phyloP scores from a whole-genome alignment of 352 stramenopile species.

The Thraustochytrium striatum region DNA sequence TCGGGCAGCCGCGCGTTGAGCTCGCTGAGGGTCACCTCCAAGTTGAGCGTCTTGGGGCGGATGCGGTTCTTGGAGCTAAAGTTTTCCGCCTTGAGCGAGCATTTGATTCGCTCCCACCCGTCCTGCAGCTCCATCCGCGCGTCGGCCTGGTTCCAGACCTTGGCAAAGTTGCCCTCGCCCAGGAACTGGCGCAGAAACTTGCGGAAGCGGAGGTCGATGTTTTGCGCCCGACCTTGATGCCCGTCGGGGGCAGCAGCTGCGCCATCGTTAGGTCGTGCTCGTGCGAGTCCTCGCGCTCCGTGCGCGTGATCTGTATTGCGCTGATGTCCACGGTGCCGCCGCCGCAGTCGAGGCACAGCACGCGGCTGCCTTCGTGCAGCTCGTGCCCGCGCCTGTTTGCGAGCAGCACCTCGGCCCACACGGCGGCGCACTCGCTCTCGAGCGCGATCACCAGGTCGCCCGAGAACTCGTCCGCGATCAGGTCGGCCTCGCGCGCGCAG shows the following conservation, averaged over 20 bases:
- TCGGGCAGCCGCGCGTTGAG: neutral
- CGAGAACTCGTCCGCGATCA: slow-evolving; percentile 37
- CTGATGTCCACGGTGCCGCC: slow-evolving; percentile 38
- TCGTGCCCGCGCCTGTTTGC: no score
- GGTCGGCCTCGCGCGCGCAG: neutral
- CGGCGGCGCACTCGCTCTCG: slow-evolving; percentile 42
- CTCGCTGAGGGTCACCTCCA: slow-evolving; percentile 31
- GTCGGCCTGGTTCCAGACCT: neutral
- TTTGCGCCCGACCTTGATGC: neutral
- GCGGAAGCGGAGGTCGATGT: slow-evolving; percentile 39
- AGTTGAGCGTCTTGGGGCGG: neutral
- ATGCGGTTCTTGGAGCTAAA: neutral
- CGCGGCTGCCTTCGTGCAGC: neutral
- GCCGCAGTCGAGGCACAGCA: slow-evolving; percentile 43
- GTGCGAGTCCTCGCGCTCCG: neutral
- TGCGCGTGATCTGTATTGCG: neutral
- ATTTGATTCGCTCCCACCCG: slow-evolving; percentile 30
- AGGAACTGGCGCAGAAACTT: slow-evolving; percentile 4
- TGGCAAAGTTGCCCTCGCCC: neutral
- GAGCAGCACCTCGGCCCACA: slow-evolving; percentile 4
- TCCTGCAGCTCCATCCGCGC: slow-evolving; percentile 33
- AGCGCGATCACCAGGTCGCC: slow-evolving; percentile 38
- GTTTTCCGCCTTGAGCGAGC: neutral
- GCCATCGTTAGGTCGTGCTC: neutral
- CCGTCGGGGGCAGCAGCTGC: slow-evolving; percentile 21